phyloP scores from a whole-genome alignment of 352 stramenopile genomes.

The Phytophthora citrophthora region DNA sequence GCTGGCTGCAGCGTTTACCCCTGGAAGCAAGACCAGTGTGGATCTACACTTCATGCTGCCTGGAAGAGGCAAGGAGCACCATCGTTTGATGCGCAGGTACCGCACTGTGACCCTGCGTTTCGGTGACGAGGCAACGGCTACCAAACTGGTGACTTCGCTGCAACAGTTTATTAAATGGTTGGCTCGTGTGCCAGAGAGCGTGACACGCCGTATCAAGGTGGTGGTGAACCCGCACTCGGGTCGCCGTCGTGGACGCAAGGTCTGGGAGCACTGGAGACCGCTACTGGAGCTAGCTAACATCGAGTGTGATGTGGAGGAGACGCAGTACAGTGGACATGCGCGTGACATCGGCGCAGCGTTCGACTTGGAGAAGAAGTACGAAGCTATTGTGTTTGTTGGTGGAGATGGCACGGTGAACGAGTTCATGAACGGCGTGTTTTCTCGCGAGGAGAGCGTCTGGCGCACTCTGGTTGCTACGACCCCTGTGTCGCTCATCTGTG shows the following conservation, averaged over 20 bases:
- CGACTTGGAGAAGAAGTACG: constrained; percentile 66
- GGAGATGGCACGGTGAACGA: constrained; percentile 85
- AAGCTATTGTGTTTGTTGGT: constrained; percentile 80
- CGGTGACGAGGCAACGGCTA: constrained; percentile 25
- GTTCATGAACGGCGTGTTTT: constrained; percentile 86
- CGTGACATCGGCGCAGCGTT: constrained; percentile 72
- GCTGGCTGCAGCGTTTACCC: constrained; percentile 42
- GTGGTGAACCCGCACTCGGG: constrained; percentile 83
- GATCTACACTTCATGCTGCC: constrained; percentile 73
- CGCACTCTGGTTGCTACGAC: constrained; percentile 75
- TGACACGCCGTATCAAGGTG: constrained; percentile 70
- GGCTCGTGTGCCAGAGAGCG: constrained; percentile 62
- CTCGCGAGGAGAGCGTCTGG: constrained; percentile 73
- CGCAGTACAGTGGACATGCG: constrained; percentile 72
- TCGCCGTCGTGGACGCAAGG: constrained; percentile 60
- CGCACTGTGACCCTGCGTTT: constrained; percentile 51
- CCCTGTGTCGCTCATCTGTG: constrained; percentile 71
- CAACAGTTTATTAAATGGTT: constrained; percentile 73
- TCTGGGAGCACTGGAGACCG: constrained; percentile 65
- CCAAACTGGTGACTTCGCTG: constrained; percentile 46
- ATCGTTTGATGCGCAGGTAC: constrained; percentile 63
- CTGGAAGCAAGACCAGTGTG: constrained; percentile 37
- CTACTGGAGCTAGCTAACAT: constrained; percentile 72
- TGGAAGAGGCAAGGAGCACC: constrained; percentile 58
- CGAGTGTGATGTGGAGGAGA: constrained; percentile 80